Evolutionary conservation across 352 stramenopile species (phyloP).

Genomic region (Globisporangium recalcitrans): DNA sequence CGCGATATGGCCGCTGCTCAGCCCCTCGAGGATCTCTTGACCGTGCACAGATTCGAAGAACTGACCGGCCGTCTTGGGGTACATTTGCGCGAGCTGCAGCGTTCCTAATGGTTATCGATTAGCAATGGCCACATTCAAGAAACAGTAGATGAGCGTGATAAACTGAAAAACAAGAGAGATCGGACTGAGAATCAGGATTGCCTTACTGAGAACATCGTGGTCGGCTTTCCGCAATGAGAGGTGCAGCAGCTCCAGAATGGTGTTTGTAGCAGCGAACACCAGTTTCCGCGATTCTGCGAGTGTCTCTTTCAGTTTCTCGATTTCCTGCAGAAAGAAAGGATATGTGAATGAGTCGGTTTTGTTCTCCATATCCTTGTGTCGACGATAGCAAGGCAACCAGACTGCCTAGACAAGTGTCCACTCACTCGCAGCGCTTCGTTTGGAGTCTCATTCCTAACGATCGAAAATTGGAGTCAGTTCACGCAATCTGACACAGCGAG

Average conservation of each 20-base stretch:
- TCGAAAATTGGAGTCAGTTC: neutral
- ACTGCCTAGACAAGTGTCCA: neutral
- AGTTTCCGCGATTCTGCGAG: conserved; percentile 50
- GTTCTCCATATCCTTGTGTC: too few relatives aligned
- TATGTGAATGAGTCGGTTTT: neutral
- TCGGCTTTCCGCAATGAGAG: conserved; percentile 52
- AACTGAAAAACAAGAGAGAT: too few relatives aligned
- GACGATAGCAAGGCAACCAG: neutral
- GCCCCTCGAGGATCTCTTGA: conserved; percentile 42
- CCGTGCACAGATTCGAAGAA: conserved; percentile 63
- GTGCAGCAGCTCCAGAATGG: conserved; percentile 55
- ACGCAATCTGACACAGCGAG: neutral
- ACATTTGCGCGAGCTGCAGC: conserved; percentile 59
- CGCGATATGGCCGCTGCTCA: conserved; percentile 52
- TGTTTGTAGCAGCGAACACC: conserved; percentile 52
- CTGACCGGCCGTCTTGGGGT: conserved; percentile 38
- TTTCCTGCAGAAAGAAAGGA: conserved; percentile 26
- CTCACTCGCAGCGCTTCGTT: conserved; percentile 35
- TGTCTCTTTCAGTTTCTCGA: conserved; percentile 52
- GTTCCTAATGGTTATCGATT: conserved; percentile 27
- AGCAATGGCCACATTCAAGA: neutral
- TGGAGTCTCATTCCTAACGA: conserved; percentile 34
- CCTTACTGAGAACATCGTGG: conserved; percentile 48
- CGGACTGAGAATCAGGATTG: too few relatives aligned
- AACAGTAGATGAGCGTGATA: too few relatives aligned